Percentiles rank a stretch among this genome's conserved stretches.
Conservation (phyloP, 2,329 filamentous ascomycete species). For the Colletotrichum kahawae region DNA sequence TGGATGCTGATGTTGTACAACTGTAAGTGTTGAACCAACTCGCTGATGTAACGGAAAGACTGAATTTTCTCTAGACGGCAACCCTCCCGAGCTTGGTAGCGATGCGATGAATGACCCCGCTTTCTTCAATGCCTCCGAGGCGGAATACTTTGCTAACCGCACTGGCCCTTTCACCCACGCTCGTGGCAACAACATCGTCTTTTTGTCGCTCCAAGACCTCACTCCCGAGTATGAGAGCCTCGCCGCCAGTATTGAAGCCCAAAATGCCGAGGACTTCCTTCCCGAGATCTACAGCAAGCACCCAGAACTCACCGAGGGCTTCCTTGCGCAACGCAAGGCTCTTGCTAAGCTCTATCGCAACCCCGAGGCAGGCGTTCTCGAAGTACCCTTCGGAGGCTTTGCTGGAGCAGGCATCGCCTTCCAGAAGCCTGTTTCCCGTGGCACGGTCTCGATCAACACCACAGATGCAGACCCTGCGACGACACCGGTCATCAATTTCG, state of each 20-base stretch:
- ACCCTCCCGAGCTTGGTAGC: constrained; percentile 15
- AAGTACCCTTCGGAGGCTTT: constrained; percentile 37
- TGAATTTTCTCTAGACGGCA: neutral
- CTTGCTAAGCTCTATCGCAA: constrained; percentile 32
- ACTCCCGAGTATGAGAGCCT: constrained; percentile 26
- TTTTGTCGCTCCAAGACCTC: constrained; percentile 29
- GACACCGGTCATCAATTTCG: constrained; percentile 42
- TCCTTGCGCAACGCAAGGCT: constrained; percentile 36
- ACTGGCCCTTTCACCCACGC: constrained; percentile 35
- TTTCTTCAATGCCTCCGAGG: constrained; percentile 35
- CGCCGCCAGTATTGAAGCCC: constrained; percentile 31
- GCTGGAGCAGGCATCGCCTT: constrained; percentile 33
- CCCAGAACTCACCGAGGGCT: constrained; percentile 41
- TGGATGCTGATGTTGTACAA: constrained; percentile 7
- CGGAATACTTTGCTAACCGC: constrained; percentile 32
- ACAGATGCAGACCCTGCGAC: constrained; percentile 32
- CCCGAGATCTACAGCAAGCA: constrained; percentile 29
- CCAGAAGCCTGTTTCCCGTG: constrained; percentile 43
- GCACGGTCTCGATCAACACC: constrained; percentile 41
- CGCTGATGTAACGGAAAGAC: neutral
- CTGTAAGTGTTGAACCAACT: neutral
- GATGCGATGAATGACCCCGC: constrained; percentile 34
- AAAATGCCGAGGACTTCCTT: constrained; percentile 38
- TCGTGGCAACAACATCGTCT: constrained; percentile 21
- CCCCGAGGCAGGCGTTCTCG: constrained; percentile 27